A percentile compares a stretch with the other conserved stretches of the same genome.
Conservation (phyloP, 345 rosid genomes). For the Tarenaya hassleriana region DNA sequence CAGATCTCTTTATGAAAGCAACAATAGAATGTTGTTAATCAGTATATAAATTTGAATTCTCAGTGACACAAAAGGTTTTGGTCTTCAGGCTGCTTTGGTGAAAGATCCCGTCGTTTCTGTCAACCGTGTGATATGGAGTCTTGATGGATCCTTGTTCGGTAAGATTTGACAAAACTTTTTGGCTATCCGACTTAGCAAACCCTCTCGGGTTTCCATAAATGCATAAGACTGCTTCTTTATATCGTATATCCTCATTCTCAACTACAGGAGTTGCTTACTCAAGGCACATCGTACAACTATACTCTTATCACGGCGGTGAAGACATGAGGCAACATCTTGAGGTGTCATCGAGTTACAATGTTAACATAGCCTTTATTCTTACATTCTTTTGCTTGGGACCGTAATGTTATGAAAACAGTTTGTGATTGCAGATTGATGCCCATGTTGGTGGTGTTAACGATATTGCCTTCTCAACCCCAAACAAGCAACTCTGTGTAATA, state of each 20-base stretch:
- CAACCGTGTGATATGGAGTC: constrained; percentile 66
- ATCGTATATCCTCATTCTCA: constrained; percentile 21
- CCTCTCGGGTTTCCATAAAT: too few species aligned
- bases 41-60: too few species aligned
- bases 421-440: constrained; percentile 54
- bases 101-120: constrained; percentile 50
- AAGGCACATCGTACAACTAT: constrained; percentile 81
- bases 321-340: constrained; percentile 84
- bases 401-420: constrained; percentile 14
- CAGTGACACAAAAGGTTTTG: too few species aligned
- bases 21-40: too few species aligned
- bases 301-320: constrained; percentile 72
- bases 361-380: constrained; percentile 14
- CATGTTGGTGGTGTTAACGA: constrained; percentile 78
- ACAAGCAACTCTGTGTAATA: constrained; percentile 77
- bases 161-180: too few species aligned
- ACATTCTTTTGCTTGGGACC: constrained; percentile 9
- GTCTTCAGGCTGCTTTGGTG: constrained; percentile 43
- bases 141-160: constrained; percentile 65
- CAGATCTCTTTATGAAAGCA: too few species aligned
- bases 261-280: constrained; percentile 80
- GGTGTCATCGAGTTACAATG: constrained; percentile 35
- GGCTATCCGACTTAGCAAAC: too few species aligned
- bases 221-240: constrained; percentile 20
- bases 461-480: constrained; percentile 68